Evolutionary conservation across 2,329 filamentous ascomycete genomes (phyloP).

Genomic region (Colletotrichum musae): DNA sequence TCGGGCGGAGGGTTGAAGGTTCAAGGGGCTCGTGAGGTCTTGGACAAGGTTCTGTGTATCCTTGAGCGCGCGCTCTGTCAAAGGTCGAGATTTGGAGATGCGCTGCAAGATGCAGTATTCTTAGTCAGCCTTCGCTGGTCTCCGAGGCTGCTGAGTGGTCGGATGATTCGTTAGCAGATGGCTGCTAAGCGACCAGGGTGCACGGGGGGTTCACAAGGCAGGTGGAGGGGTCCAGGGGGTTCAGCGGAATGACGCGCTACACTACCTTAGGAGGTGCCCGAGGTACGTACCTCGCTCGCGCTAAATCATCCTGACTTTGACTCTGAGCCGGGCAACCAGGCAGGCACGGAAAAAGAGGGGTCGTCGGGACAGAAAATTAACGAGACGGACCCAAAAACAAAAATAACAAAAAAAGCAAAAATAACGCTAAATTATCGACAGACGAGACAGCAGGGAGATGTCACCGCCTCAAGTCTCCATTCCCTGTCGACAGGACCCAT

Average conservation of each 20-base stretch:
- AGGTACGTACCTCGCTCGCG: conserved; percentile 23
- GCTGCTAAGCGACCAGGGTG: conserved; percentile 24
- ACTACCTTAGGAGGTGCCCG: background rate
- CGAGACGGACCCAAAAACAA: conserved; percentile 12
- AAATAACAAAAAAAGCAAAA: conserved; percentile 33
- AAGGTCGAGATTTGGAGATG: conserved; percentile 6
- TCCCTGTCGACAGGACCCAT: background rate
- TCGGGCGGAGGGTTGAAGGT: background rate
- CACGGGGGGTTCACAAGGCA: conserved; percentile 14
- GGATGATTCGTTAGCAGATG: background rate
- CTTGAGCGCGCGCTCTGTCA: background rate
- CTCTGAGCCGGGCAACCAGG: conserved; percentile 29
- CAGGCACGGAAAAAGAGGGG: conserved; percentile 14
- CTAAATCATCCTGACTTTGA: background rate
- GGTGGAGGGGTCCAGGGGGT: conserved; percentile 30
- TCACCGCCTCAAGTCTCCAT: conserved; percentile 5
- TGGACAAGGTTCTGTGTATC: background rate
- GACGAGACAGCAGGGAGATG: conserved; percentile 11
- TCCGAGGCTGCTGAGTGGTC: conserved; percentile 11
- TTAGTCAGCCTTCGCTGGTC: conserved; percentile 21
- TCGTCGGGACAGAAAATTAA: conserved; percentile 5
- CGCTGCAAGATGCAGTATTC: background rate
- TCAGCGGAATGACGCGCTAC: conserved; percentile 35
- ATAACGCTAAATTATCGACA: conserved; percentile 1
- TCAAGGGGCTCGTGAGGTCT: background rate